Percentiles rank a stretch among this genome's conserved stretches.
These are phyloP conservation scores for Starmerella apicola DNA, from an alignment of 805 yeast genomes.

Conservation along the genomic window DNA sequence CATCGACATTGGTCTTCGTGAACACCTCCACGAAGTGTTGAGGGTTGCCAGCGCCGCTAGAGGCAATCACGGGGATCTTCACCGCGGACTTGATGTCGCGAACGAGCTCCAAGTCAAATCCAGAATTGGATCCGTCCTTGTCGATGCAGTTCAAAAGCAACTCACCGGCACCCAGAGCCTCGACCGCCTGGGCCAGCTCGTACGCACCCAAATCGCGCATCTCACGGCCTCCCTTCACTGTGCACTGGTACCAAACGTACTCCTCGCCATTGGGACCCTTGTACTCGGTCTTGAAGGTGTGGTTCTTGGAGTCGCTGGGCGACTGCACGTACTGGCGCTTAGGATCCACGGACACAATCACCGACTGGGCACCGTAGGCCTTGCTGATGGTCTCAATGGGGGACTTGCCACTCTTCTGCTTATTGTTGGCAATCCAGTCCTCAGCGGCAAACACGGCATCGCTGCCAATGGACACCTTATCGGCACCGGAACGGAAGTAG, in stretches of 20 bases:
- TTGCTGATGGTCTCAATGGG: conserved; percentile 90
- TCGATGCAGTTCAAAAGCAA: conserved; percentile 86
- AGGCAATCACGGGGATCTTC: conserved; percentile 86
- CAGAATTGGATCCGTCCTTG: conserved; percentile 92
- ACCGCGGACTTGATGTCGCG: conserved; percentile 65
- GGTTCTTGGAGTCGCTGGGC: conserved; percentile 50
- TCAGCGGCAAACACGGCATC: conserved; percentile 94
- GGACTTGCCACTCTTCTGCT: conserved; percentile 52
- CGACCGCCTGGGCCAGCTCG: conserved; percentile 80
- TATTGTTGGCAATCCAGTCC: conserved; percentile 49
- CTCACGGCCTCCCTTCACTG: conserved; percentile 94
- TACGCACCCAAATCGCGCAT: conserved; percentile 79
- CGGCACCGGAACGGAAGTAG: conserved; percentile 95
- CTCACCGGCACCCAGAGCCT: conserved; percentile 93
- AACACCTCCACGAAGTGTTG: conserved; percentile 84
- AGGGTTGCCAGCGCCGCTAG: conserved; percentile 95
- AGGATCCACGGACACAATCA: conserved; percentile 97
- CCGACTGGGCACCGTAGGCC: conserved; percentile 94
- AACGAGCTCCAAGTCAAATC: conserved; percentile 79
- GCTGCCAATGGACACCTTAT: conserved; percentile 93
- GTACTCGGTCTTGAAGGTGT: conserved; percentile 46
- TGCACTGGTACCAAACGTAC: conserved; percentile 88
- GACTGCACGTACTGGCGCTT: conserved; percentile 63
- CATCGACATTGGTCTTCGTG: conserved; percentile 70
- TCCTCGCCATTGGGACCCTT: conserved; percentile 84